These are phyloP conservation scores for Ophiocordyceps polyrhachis-furcata DNA, from an alignment of 2,329 filamentous ascomycete genomes.

Conservation along the genomic window DNA sequence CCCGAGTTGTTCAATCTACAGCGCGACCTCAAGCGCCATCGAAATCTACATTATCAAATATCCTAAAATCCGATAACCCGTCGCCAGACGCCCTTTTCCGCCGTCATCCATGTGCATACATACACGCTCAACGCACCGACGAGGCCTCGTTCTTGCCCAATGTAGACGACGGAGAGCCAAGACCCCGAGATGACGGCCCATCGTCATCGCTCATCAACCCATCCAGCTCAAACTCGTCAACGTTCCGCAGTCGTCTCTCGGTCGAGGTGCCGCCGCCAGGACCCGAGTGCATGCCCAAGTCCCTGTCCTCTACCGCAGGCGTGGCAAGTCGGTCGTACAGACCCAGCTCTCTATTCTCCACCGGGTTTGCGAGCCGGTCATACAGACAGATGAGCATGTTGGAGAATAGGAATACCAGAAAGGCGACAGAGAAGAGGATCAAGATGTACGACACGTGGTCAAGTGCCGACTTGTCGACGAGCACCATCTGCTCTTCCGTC, in stretches of 20 bases:
- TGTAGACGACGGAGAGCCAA: constrained; percentile 21
- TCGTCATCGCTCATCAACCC: constrained; percentile 82
- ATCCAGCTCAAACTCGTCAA: constrained; percentile 85
- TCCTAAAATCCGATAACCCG: background rate
- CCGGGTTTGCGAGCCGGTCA: constrained; percentile 36
- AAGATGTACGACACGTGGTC: constrained; percentile 86
- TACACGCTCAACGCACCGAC: constrained; percentile 7
- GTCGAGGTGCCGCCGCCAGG: constrained; percentile 19
- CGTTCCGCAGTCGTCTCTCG: constrained; percentile 50
- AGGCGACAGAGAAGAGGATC: constrained; percentile 78
- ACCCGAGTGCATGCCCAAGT: constrained; percentile 1
- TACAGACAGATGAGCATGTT: constrained; percentile 77
- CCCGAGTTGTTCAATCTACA: background rate
- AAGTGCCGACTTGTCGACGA: constrained; percentile 55
- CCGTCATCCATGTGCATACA: too few relatives aligned
- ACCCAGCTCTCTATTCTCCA: background rate
- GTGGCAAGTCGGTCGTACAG: background rate
- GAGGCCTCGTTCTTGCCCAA: constrained; percentile 9
- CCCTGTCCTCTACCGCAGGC: background rate
- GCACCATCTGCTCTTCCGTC: constrained; percentile 84
- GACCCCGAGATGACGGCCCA: constrained; percentile 19
- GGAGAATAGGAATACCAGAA: constrained; percentile 77
- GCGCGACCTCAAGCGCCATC: background rate
- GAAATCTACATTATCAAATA: background rate
- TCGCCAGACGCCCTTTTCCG: background rate